Evolutionary conservation across 2,329 filamentous ascomycete species (phyloP).

Genomic region (Akanthomyces uredinophilus): DNA sequence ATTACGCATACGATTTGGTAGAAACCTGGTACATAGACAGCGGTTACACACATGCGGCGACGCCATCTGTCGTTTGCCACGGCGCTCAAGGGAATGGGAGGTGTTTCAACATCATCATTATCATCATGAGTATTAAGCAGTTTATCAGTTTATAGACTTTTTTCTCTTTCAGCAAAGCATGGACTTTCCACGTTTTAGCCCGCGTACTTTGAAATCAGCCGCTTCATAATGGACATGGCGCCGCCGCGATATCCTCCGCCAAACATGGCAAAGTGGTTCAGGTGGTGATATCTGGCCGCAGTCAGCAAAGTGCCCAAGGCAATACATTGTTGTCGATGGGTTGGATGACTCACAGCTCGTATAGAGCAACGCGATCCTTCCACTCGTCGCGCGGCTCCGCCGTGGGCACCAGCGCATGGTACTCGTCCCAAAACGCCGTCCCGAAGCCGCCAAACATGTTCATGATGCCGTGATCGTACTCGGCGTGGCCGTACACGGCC

Average conservation of each 20-base stretch:
- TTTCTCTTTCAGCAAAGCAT: neutral
- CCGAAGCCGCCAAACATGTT: constrained; percentile 92
- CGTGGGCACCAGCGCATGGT: constrained; percentile 68
- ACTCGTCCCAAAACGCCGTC: constrained; percentile 66
- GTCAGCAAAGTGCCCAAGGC: constrained; percentile 17
- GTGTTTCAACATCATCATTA: neutral
- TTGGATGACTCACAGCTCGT: constrained; percentile 64
- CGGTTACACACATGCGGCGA: constrained; percentile 4
- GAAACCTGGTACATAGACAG: constrained; percentile 3
- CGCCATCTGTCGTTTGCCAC: neutral
- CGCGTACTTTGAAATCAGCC: constrained; percentile 66
- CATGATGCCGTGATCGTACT: constrained; percentile 94
- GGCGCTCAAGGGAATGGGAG: neutral
- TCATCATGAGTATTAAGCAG: neutral
- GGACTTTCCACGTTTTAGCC: neutral
- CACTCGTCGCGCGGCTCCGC: constrained; percentile 78
- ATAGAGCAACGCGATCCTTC: constrained; percentile 74
- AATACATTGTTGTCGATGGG: neutral
- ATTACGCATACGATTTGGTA: neutral
- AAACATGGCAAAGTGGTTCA: constrained; percentile 86
- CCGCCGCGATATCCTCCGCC: constrained; percentile 72
- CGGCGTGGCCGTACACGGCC: constrained; percentile 76
- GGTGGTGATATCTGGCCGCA: constrained; percentile 67
- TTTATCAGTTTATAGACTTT: neutral
- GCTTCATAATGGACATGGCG: constrained; percentile 75